Evolutionary conservation across 805 yeast genomes (phyloP), one percentile per base, ranked within the genome.

Genomic region (Metschnikowia gelsemii): DNA sequence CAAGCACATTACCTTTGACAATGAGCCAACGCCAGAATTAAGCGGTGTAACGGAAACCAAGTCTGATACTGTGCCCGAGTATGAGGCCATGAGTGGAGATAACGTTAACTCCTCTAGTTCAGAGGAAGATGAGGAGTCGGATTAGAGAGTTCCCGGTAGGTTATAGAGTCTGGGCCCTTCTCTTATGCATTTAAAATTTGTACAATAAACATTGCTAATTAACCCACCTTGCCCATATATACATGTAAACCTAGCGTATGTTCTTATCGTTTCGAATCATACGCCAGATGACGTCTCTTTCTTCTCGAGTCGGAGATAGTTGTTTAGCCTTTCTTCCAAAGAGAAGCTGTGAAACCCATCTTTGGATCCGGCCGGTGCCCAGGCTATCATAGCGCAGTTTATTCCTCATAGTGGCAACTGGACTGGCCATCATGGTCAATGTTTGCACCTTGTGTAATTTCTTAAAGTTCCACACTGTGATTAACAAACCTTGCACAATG

Each of bases 381-480:
- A 19, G 32, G 23, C 26, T 35, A 20, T 34, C 22, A 14, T 34
- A 39, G 17, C 40, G 47, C 35, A 38, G 35, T n/a, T 40, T 45
- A 31, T 42, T 33, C 23, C 42, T 28, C 39, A 41, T 16, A 33
- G 43, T 40, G 19, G 33, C 29, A 9, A 32, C 31, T 16, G 43
- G 32, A 30, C 37, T 45, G 8, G 63, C 61, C 72, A 66, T 78
- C 76, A 84, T 77, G 0, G 90, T 82, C 52, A 85, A 61, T 45
- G 73, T 78, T 43, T 84, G 88, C 0, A 86, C 87, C 13, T 75
- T 65, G 39, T 75, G 70, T 30, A 86, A 61, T 12, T 77, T 77
- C 32, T 70, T 68, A 61, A 82, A 78, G 52, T 82, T 82, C 31
- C 73, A 61, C 23, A 73, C 52, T 0, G 87, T 79, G 32, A 85